A percentile compares a stretch with the other conserved stretches of the same genome.
Evolutionary conservation across 2,329 filamentous ascomycete species (phyloP).

Genomic region (Penicillium sumatraense): DNA sequence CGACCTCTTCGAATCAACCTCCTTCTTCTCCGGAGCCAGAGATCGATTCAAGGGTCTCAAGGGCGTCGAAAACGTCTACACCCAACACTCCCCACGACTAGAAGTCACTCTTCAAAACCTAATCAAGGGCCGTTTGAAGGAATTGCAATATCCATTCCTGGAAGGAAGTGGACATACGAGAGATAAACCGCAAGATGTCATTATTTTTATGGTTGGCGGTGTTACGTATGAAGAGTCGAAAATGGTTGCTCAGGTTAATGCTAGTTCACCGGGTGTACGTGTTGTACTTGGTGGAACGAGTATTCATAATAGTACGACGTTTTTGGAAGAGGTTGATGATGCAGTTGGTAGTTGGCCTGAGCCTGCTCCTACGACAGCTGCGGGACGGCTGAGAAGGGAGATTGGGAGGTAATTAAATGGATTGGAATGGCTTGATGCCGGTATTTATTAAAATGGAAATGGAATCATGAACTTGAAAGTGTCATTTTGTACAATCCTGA

Average conservation of each 20-base stretch:
- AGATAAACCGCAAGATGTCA: constrained; percentile 95
- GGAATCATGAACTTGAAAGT: not conserved
- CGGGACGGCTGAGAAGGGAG: constrained; percentile 66
- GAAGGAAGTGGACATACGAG: constrained; percentile 84
- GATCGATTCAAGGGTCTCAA: constrained; percentile 93
- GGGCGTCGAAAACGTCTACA: constrained; percentile 98
- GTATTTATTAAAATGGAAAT: constrained; percentile 3
- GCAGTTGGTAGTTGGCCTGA: constrained; percentile 87
- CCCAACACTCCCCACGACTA: constrained; percentile 88
- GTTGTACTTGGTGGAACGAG: constrained; percentile 88
- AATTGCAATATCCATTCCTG: constrained; percentile 90
- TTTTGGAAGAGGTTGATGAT: constrained; percentile 90
- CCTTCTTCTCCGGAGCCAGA: constrained; percentile 86
- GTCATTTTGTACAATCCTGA: not conserved
- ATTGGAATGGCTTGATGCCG: constrained; percentile 9
- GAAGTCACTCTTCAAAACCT: constrained; percentile 88
- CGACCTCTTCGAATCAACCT: constrained; percentile 88
- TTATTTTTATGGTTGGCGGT: constrained; percentile 92
- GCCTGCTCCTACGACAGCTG: constrained; percentile 61
- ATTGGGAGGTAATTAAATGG: constrained; percentile 54
- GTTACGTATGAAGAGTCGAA: constrained; percentile 97
- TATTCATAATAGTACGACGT: constrained; percentile 84
- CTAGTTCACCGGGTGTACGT: constrained; percentile 82
- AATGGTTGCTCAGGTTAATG: constrained; percentile 93
- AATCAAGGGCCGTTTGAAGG: constrained; percentile 85